phyloP scores from a whole-genome alignment of 164 flowering plant genomes.

The Cinnamomum chago region DNA sequence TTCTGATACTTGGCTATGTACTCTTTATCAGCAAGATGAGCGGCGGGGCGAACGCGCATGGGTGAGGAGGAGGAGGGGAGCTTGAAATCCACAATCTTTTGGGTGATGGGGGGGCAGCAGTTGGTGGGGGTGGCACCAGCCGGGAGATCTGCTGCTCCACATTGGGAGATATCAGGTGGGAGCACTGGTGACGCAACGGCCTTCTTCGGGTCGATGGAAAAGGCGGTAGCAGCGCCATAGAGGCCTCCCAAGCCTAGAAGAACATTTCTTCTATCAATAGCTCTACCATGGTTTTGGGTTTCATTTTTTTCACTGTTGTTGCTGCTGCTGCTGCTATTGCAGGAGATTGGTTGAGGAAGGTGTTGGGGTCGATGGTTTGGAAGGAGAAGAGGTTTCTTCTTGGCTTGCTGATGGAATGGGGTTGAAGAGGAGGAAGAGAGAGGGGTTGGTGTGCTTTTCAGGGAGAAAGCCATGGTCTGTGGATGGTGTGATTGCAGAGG shows the following conservation, averaged over 20 bases:
- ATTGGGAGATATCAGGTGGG: conserved; percentile 18
- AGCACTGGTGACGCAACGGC: conserved; percentile 4
- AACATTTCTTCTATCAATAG: conserved; percentile 14
- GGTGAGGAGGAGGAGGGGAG: conserved; percentile 22
- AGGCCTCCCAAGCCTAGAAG: conserved; percentile 19
- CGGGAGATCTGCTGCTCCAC: conserved; percentile 18
- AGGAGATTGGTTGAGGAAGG: background rate
- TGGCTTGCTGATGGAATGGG: background rate
- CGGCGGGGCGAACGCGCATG: conserved; percentile 44
- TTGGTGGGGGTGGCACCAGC: conserved; percentile 14
- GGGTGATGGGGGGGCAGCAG: conserved; percentile 18
- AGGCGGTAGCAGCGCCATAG: conserved; percentile 1
- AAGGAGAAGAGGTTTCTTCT: background rate
- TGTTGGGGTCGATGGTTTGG: background rate
- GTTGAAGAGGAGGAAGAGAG: background rate
- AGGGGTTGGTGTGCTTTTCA: background rate
- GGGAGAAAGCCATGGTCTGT: background rate
- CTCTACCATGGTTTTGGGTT: background rate
- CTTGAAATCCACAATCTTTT: conserved; percentile 18
- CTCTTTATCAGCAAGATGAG: conserved; percentile 29
- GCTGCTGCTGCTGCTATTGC: background rate
- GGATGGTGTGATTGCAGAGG: no score
- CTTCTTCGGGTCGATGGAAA: no score
- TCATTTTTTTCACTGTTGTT: background rate
- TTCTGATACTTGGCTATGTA: conserved; percentile 45